phyloP scores from a whole-genome alignment of 768 basidiomycete species.

The Trametes cubensis region DNA sequence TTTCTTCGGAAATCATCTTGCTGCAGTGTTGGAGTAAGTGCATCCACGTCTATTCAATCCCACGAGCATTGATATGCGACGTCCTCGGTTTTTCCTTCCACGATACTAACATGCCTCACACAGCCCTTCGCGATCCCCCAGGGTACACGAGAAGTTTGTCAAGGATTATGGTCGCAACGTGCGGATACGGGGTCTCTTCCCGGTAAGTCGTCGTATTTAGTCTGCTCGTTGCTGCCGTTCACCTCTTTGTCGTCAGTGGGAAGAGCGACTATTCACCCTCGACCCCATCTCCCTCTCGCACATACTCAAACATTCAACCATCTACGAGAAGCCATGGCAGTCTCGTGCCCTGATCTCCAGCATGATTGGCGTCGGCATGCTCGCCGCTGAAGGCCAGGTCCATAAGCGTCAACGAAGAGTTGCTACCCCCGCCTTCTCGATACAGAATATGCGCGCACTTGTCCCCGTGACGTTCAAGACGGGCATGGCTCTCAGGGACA shows the following conservation, averaged over 20 bases:
- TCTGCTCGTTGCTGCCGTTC: not conserved
- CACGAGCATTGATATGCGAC: not conserved
- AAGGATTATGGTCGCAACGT: conserved; percentile 69
- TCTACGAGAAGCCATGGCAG: conserved; percentile 85
- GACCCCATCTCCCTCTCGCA: conserved; percentile 78
- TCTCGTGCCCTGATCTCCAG: conserved; percentile 73
- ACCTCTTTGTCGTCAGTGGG: conserved; percentile 53
- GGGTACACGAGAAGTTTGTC: conserved; percentile 54
- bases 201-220: conserved; percentile 49
- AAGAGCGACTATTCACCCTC: conserved; percentile 75
- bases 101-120: not conserved
- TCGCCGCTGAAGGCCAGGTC: conserved; percentile 73
- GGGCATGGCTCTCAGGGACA: conserved; percentile 60
- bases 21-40: conserved; percentile 59
- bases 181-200: conserved; percentile 66
- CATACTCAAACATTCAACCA: conserved; percentile 68
- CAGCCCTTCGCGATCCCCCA: conserved; percentile 57
- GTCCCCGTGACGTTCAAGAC: conserved; percentile 74
- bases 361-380: conserved; percentile 83
- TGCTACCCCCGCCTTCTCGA: conserved; percentile 75
- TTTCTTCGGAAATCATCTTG: conserved; percentile 58
- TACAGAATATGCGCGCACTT: conserved; percentile 73
- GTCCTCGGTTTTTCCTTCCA: not conserved
- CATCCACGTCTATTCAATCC: not conserved
- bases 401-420: conserved; percentile 84